phyloP scores from a whole-genome alignment of 495 filamentous ascomycete genomes.

The Trichocladium uniseriatum region DNA sequence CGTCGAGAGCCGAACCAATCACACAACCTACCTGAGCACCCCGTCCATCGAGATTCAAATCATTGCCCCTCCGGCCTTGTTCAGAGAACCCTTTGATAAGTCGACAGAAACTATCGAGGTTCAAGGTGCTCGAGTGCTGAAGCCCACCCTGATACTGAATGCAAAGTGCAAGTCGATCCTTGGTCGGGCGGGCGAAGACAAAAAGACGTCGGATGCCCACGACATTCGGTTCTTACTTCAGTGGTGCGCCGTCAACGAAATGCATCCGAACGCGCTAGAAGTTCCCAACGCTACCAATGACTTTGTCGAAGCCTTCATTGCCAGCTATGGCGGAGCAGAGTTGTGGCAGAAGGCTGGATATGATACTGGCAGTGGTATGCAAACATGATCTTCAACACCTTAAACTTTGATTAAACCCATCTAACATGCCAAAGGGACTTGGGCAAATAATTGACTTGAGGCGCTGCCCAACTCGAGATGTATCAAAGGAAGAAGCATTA shows the following conservation, averaged over 20 bases:
- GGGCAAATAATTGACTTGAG: no score
- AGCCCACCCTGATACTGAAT: not conserved
- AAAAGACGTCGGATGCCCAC: not conserved
- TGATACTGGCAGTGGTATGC: not conserved
- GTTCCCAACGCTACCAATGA: slow-evolving; percentile 1
- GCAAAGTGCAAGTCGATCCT: not conserved
- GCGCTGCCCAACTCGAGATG: no score
- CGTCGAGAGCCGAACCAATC: not conserved
- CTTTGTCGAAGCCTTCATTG: not conserved
- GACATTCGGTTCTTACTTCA: not conserved
- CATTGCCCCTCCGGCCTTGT: not conserved
- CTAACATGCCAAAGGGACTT: no score
- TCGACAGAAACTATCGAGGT: not conserved
- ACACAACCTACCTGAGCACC: not conserved
- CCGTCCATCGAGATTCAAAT: not conserved
- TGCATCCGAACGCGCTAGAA: not conserved
- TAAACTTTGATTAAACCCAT: no score
- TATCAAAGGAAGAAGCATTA: no score
- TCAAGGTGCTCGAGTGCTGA: not conserved
- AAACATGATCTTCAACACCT: no score
- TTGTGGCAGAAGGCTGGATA: not conserved
- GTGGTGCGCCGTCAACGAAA: not conserved
- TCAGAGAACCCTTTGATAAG: slow-evolving; percentile 2
- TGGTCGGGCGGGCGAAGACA: not conserved
- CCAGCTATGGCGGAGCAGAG: not conserved